phyloP scores from a whole-genome alignment of 2,329 filamentous ascomycete species.

The Venturia asperata region DNA sequence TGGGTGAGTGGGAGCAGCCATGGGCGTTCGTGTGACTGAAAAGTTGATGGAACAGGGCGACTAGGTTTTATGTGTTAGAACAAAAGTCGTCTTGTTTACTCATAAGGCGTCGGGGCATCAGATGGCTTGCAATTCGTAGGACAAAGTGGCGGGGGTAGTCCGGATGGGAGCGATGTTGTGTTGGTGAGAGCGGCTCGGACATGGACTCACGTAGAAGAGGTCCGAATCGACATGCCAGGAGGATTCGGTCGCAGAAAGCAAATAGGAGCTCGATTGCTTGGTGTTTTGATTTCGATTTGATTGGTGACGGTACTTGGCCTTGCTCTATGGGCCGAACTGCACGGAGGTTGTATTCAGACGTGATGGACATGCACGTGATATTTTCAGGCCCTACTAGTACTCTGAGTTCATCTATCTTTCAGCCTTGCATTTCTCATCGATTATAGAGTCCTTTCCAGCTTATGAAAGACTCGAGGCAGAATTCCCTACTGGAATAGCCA shows the following conservation, averaged over 20 bases:
- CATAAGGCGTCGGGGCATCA: neutral
- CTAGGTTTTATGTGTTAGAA: neutral
- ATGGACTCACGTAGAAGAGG: neutral
- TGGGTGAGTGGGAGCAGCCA: constrained; percentile 8
- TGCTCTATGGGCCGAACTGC: too few species aligned
- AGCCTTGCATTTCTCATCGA: too few species aligned
- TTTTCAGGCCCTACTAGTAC: too few species aligned
- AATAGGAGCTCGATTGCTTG: neutral
- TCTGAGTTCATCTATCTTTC: too few species aligned
- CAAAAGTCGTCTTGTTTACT: neutral
- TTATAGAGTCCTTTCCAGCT: too few species aligned
- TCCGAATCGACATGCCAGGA: constrained; percentile 1
- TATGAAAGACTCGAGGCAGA: too few species aligned
- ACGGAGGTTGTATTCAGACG: too few species aligned
- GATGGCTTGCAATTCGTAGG: neutral
- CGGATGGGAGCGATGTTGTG: neutral
- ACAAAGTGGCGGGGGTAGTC: neutral
- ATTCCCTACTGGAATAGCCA: too few species aligned
- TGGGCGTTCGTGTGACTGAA: constrained; percentile 23
- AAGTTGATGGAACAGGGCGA: neutral
- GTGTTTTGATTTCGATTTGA: neutral
- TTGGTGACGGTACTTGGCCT: neutral
- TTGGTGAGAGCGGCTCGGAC: constrained; percentile 3
- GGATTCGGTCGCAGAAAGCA: neutral
- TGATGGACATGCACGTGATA: too few species aligned